phyloP scores from a whole-genome alignment of 176 grass and related monocot genomes.

The Elaeis guineensis region DNA sequence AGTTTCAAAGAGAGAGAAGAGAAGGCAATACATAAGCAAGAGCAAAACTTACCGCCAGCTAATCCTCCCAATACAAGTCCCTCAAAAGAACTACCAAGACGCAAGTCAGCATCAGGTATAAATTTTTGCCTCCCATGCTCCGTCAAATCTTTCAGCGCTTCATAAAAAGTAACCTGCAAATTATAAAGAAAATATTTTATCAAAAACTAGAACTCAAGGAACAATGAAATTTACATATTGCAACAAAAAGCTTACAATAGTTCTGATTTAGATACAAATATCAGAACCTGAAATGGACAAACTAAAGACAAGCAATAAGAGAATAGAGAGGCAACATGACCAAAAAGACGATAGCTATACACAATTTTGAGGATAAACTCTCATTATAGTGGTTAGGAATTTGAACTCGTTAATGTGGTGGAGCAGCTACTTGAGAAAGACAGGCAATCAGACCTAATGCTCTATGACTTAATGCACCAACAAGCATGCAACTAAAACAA shows the following conservation, averaged over 20 bases:
- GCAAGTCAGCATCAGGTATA: slow-evolving; percentile 46
- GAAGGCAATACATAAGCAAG: too few relatives aligned
- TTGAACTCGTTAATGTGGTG: too few relatives aligned
- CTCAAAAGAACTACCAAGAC: slow-evolving; percentile 66
- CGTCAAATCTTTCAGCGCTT: slow-evolving; percentile 63
- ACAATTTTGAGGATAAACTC: too few relatives aligned
- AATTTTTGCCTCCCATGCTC: slow-evolving; percentile 57
- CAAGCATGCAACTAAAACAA: neutral
- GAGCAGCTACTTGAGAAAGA: too few relatives aligned
- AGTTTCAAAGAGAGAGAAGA: too few relatives aligned
- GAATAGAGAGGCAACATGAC: neutral
- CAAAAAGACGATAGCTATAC: neutral
- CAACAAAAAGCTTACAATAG: too few relatives aligned
- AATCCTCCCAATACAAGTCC: slow-evolving; percentile 83
- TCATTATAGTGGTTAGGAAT: too few relatives aligned
- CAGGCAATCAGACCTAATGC: too few relatives aligned
- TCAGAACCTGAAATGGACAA: too few relatives aligned
- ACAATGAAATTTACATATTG: too few relatives aligned
- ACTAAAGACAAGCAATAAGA: too few relatives aligned
- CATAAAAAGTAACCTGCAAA: slow-evolving; percentile 85
- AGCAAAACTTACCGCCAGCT: slow-evolving; percentile 47
- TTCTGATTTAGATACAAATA: too few relatives aligned
- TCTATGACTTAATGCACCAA: neutral
- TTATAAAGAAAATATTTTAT: slow-evolving; percentile 17
- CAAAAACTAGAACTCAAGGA: slow-evolving; percentile 5